These are phyloP conservation scores for Ciborinia camelliae DNA, from an alignment of 2,329 filamentous ascomycete genomes.

Conservation along the genomic window DNA sequence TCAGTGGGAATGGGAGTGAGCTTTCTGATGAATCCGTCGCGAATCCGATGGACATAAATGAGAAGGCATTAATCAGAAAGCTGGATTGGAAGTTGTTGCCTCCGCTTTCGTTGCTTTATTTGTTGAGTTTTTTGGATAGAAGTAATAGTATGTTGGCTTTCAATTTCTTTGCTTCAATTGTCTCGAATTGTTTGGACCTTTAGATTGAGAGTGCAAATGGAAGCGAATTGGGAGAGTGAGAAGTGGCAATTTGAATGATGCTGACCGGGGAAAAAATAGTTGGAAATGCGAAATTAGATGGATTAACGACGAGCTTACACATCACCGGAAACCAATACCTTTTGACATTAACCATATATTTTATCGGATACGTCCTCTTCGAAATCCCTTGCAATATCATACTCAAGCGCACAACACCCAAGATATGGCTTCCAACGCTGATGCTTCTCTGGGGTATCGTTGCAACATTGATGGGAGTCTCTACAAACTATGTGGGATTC, in stretches of 20 bases:
- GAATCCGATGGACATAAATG: constrained; percentile 44
- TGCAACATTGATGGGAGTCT: constrained; percentile 50
- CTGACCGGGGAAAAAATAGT: constrained; percentile 42
- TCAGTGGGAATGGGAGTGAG: constrained; percentile 14
- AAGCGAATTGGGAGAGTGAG: neutral
- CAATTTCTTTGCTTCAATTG: neutral
- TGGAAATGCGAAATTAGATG: constrained; percentile 56
- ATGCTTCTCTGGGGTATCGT: constrained; percentile 56
- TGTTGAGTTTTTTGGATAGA: constrained; percentile 55
- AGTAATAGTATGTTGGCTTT: constrained; percentile 50
- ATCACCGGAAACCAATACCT: constrained; percentile 62
- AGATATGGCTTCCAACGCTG: constrained; percentile 55
- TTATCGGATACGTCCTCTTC: constrained; percentile 55
- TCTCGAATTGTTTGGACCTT: neutral
- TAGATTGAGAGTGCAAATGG: too few relatives aligned
- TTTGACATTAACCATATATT: constrained; percentile 63
- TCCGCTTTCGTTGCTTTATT: constrained; percentile 52
- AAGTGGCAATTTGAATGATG: neutral
- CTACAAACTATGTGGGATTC: constrained; percentile 50
- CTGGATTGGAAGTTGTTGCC: constrained; percentile 52
- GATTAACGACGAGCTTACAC: constrained; percentile 49
- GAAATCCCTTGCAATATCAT: constrained; percentile 63
- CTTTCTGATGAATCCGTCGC: constrained; percentile 24
- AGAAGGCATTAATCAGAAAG: constrained; percentile 56
- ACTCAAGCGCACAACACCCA: constrained; percentile 57